Percentiles rank a stretch among this genome's conserved stretches.
phyloP scores from a whole-genome alignment of 139 green algal genomes.

The Nannochloris sp. region DNA sequence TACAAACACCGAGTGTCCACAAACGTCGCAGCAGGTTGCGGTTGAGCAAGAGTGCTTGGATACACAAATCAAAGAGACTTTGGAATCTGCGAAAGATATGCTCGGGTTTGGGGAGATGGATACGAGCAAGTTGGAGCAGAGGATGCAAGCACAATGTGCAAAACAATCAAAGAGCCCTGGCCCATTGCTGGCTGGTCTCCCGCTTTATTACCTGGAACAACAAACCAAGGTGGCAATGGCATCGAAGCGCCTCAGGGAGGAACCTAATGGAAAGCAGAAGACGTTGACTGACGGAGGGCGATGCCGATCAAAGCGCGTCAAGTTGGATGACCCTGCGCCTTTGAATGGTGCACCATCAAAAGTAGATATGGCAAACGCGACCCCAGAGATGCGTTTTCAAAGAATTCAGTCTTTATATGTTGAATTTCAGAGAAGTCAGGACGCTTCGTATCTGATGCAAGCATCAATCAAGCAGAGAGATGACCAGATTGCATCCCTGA shows the following conservation, averaged over 20 bases:
- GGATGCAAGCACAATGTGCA: not conserved
- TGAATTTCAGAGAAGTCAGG: not conserved
- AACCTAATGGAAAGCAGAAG: too few species aligned
- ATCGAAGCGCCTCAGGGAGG: too few species aligned
- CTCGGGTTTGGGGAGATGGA: not conserved
- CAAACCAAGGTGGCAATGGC: too few species aligned
- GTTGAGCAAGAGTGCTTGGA: too few species aligned
- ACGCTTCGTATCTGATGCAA: not conserved
- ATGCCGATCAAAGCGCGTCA: not conserved
- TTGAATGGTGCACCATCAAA: not conserved
- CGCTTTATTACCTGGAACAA: not conserved
- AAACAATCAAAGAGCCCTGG: not conserved
- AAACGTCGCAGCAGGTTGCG: not conserved
- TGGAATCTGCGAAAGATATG: not conserved
- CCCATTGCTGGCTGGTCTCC: not conserved
- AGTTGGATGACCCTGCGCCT: not conserved
- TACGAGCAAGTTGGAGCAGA: not conserved
- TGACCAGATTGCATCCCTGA: not conserved
- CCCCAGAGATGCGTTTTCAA: not conserved
- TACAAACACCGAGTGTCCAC: not conserved
- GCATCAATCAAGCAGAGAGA: conserved; percentile 1
- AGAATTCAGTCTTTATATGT: not conserved
- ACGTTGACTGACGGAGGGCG: too few species aligned
- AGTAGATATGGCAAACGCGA: not conserved
- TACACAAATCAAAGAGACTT: not conserved